phyloP scores from a whole-genome alignment of 441 rosid genomes.

The Adansonia gregorii region DNA sequence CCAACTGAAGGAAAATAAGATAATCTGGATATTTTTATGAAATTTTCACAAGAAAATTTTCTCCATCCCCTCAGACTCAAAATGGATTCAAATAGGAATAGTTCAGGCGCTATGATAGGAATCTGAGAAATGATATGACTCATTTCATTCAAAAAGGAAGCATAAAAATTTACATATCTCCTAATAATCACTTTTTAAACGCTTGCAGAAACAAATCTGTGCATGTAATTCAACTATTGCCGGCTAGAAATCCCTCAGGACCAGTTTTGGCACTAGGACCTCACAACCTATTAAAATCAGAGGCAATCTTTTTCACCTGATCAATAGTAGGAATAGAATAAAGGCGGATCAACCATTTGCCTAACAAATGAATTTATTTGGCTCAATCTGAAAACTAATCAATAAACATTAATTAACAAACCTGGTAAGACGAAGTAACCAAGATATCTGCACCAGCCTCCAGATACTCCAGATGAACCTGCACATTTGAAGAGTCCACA shows the following conservation, averaged over 20 bases:
- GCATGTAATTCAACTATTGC: not conserved
- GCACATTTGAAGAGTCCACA: constrained; percentile 15
- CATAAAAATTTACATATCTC: not conserved
- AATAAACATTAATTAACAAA: constrained; percentile 31
- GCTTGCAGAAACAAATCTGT: not conserved
- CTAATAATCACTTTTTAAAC: not conserved
- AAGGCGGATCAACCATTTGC: not conserved
- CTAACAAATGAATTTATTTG: not conserved
- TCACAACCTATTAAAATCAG: not conserved
- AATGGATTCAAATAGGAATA: not conserved
- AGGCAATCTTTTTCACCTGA: not conserved
- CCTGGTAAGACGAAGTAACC: constrained; percentile 94
- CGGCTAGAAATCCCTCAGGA: not conserved
- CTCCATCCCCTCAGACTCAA: not conserved
- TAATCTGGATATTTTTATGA: not conserved
- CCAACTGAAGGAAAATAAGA: not conserved
- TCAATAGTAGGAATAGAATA: not conserved
- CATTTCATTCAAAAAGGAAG: not conserved
- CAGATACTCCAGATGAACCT: constrained; percentile 89
- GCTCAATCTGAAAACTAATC: constrained; percentile 17
- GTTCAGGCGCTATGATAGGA: not conserved
- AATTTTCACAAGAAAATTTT: not conserved
- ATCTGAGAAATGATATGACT: not conserved
- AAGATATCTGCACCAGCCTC: constrained; percentile 94
- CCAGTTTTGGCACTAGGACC: not conserved